Evolutionary conservation across 495 filamentous ascomycete species (phyloP), one percentile per base, ranked within the genome.

Genomic region (Penicillium desertorum): DNA sequence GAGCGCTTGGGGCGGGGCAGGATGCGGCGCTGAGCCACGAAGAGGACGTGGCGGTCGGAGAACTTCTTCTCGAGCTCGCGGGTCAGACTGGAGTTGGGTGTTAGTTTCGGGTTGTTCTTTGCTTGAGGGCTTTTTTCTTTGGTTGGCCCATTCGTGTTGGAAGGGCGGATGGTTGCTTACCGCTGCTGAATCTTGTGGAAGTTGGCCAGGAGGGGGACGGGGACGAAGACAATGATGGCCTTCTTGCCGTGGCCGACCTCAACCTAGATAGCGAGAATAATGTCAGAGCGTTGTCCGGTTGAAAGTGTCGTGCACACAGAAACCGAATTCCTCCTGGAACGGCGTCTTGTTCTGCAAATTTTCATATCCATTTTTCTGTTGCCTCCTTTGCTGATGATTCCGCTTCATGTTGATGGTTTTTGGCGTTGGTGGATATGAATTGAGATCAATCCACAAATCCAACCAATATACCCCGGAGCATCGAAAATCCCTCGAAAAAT

Each of bases 61-160:
- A 98, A 98, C 84, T 98, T 98, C 91, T 98, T 98, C 86, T 98
- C 94, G 70, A 98, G 92, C 85, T 98, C 94, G 79, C 94, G 94
- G 80, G 94, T 98, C 66, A 98, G 87, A 72, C 94, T 98, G 70
- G 12, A 42, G 20, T 52, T 48, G 30, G 30, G 30, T 45, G 41
- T 55, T 47, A 55, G 44, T 59, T 53, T 42, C 7, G 19, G 9
- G 27, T 34, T 53, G n/a, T 43, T 45, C 17, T 50, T 36, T n/a
- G n/a, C n/a, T 22, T 4, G 17, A 10, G 42, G 45, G 30, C 19
- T 19, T 11, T 32, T 37, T 42, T 51, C 20, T 25, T 45, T 14
- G 22, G 19, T 12, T 14, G 36, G 36, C 7, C 36, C 36, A 9
- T 17, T 39, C 5, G 36, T n/a, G 14, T 39, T 39, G 43, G 43